Evolutionary conservation across 1,139 yeast species (phyloP), one percentile per base, ranked within the genome.

Genomic region (Casaregolazyma suthepensis): DNA sequence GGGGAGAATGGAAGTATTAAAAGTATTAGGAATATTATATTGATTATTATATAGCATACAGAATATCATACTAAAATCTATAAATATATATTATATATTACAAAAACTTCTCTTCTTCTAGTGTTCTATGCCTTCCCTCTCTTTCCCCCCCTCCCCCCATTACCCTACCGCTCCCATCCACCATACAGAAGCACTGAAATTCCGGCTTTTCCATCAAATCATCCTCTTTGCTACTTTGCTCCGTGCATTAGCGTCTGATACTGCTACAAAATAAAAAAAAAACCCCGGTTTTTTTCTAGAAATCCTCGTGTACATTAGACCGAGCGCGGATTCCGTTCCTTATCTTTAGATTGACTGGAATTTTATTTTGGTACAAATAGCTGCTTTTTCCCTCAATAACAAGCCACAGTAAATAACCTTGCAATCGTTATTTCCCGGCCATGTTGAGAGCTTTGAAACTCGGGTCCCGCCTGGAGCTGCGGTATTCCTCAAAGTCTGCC

Each of bases 401-500:
- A 4, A 22, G 26, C 7, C 4, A 4, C 4, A 22, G 26, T 22
- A 22, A 22, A 22, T 22, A 26, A 26, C 31, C 31, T 9, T 26
- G 31, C 31, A 26, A 26, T 15, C 40, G 40, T 35, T 35, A 43
- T 18, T 31, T 45, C 45, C 29, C 19, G 51, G 55, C 45, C 50
- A 59, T 59, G 61, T 53, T 59, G 57, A 58, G 61, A 57, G 55
- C 61, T 43, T 31, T 55, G 42, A 54, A 56, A 45, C 57, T 57
- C 45, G 54, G 59, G 46, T 54, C 59, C 38, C 43, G 47, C 37
- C 45, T 49, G 43, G 48, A 40, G 6, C 52, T 53, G 54, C 51
- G 54, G 50, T 46, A 52, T 56, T 46, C 52, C 55, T 40, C 46
- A 51, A 31, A 56, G 53, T 48, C 50, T 48, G 45, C 45, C 10